Conservation (phyloP, 345 rosid genomes). For the Dipteronia dyeriana region DNA sequence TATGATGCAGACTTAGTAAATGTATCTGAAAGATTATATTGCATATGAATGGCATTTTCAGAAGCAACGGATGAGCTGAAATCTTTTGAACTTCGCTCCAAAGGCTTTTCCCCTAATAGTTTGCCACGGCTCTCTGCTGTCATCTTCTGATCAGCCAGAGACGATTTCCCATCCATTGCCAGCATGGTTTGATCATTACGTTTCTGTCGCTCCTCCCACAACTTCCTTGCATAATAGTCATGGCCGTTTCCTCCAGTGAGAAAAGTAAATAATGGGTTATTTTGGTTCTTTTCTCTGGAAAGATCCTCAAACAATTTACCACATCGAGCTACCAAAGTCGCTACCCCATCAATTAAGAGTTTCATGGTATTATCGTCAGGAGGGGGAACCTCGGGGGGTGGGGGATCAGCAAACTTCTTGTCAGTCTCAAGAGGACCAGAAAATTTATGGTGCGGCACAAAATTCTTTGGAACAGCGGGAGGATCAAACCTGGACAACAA, state of each 20-base stretch:
- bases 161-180: constrained; percentile 50
- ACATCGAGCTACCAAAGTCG: constrained; percentile 89
- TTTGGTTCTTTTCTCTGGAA: constrained; percentile 85
- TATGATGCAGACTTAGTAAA: constrained; percentile 68
- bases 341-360: constrained; percentile 88
- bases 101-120: constrained; percentile 84
- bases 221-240: constrained; percentile 76
- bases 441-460: constrained; percentile 75
- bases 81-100: constrained; percentile 67
- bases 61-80: constrained; percentile 42
- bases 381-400: constrained; percentile 74
- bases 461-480: constrained; percentile 79
- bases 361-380: constrained; percentile 74
- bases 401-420: constrained; percentile 44
- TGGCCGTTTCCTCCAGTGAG: constrained; percentile 83
- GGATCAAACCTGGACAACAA: constrained; percentile 70
- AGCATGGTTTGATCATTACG: constrained; percentile 52
- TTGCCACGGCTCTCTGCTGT: constrained; percentile 88
- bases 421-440: constrained; percentile 55
- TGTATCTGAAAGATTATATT: constrained; percentile 77
- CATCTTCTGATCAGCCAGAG: constrained; percentile 58
- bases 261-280: constrained; percentile 85
- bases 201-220: constrained; percentile 92
- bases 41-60: constrained; percentile 56
- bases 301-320: constrained; percentile 96